A percentile compares a stretch with the other conserved stretches of the same genome.
Evolutionary conservation across 306 rosid species (phyloP).

Genomic region (Prosopis cineraria): DNA sequence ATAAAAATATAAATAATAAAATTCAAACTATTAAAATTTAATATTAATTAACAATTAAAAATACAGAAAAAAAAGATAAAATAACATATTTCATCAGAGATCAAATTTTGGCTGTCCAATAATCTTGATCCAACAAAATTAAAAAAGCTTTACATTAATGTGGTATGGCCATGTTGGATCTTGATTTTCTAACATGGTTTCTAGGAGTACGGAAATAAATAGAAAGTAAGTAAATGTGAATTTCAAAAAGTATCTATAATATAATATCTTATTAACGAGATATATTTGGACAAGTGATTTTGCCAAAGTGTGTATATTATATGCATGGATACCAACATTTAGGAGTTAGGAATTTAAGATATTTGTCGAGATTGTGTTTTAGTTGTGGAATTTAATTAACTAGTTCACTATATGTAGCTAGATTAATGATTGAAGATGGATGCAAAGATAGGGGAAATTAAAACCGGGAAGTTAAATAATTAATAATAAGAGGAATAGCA

Average conservation of each 20-base stretch:
- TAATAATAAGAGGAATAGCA: slow-evolving; percentile 10
- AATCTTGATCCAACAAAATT: no score
- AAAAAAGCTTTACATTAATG: background rate
- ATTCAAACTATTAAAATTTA: no score
- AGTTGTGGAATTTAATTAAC: slow-evolving; percentile 52
- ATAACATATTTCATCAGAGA: no score
- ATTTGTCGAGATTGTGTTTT: slow-evolving; percentile 55
- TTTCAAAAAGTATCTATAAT: background rate
- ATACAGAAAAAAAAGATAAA: no score
- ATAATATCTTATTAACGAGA: slow-evolving; percentile 17
- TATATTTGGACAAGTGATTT: slow-evolving; percentile 27
- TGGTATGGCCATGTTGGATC: background rate
- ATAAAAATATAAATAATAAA: no score
- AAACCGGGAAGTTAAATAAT: slow-evolving; percentile 9
- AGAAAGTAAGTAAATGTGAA: background rate
- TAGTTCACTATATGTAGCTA: background rate
- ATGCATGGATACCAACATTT: slow-evolving; percentile 23
- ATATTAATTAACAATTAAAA: no score
- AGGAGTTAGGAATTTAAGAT: slow-evolving; percentile 49
- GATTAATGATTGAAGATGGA: background rate
- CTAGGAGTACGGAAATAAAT: background rate
- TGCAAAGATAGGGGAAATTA: background rate
- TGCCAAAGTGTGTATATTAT: background rate
- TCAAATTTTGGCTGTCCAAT: no score
- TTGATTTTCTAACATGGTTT: background rate